These are phyloP conservation scores for Penicillium tannophilum DNA, from an alignment of 495 filamentous ascomycete species.

Conservation along the genomic window DNA sequence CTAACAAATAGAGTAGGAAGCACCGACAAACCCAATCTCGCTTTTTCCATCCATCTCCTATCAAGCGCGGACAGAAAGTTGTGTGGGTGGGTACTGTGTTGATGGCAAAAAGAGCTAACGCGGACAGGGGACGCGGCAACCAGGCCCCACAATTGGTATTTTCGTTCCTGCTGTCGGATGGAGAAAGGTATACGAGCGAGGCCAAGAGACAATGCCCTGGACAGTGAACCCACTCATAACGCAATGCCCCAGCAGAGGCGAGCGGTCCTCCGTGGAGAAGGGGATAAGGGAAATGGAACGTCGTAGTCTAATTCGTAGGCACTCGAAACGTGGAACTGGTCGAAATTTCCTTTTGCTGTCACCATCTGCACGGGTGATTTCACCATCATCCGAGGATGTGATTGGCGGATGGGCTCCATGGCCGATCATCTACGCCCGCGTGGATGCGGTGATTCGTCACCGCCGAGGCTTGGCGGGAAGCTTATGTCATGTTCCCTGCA, in stretches of 20 bases:
- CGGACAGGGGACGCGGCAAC: background rate
- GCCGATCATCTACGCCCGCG: constrained; percentile 20
- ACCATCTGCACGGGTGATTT: constrained; percentile 24
- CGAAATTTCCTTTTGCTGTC: constrained; percentile 10
- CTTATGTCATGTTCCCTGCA: constrained; percentile 15
- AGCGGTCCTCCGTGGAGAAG: constrained; percentile 1
- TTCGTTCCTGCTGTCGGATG: background rate
- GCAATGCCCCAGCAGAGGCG: background rate
- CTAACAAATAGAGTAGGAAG: constrained; percentile 22
- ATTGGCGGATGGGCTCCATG: constrained; percentile 16
- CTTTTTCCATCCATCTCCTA: constrained; percentile 1
- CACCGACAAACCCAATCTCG: constrained; percentile 2
- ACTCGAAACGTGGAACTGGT: constrained; percentile 8
- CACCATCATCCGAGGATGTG: constrained; percentile 13
- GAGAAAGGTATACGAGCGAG: background rate
- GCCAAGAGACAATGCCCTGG: background rate
- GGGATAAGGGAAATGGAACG: background rate
- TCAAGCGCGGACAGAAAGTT: constrained; percentile 13
- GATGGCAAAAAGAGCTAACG: constrained; percentile 7
- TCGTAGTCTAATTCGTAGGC: background rate
- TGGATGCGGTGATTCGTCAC: constrained; percentile 25
- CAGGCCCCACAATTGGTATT: background rate
- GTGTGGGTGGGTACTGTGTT: background rate
- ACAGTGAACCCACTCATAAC: background rate
- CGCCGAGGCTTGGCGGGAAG: constrained; percentile 13